phyloP scores from a whole-genome alignment of 768 basidiomycete species.

The Tylopilus rubrobrunneus region DNA sequence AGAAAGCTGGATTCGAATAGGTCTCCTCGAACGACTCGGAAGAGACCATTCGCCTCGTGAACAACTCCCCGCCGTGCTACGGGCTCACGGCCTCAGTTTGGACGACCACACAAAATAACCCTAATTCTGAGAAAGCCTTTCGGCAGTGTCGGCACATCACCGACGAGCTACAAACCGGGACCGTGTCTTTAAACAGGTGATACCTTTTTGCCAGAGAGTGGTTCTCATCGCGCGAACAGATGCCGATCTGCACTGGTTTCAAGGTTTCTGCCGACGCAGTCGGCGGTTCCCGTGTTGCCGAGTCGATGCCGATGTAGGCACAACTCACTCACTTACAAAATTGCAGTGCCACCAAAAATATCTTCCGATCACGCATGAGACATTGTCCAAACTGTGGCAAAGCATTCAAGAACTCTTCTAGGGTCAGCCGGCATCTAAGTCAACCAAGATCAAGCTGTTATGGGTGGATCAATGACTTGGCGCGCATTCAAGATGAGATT shows the following conservation, averaged over 20 bases:
- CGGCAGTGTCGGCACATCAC: constrained; percentile 49
- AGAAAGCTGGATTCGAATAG: background rate
- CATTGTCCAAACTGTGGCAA: too few species aligned
- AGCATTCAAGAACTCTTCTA: too few species aligned
- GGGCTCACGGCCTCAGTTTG: constrained; percentile 94
- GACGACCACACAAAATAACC: constrained; percentile 67
- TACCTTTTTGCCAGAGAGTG: background rate
- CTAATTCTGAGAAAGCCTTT: constrained; percentile 68
- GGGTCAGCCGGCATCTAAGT: too few species aligned
- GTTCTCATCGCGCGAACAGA: constrained; percentile 32
- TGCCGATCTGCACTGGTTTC: constrained; percentile 75
- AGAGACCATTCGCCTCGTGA: constrained; percentile 89
- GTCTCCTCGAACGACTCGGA: constrained; percentile 47
- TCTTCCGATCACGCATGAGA: too few species aligned
- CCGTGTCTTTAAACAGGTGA: constrained; percentile 88
- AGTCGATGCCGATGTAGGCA: too few species aligned
- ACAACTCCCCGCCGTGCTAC: constrained; percentile 80
- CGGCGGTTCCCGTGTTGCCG: too few species aligned
- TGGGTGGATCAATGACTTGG: too few species aligned
- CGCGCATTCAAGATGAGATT: too few species aligned
- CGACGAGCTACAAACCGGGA: constrained; percentile 79
- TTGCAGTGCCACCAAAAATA: too few species aligned
- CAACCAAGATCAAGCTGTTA: too few species aligned
- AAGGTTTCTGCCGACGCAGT: too few species aligned
- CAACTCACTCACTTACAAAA: too few species aligned